A percentile compares a stretch with the other conserved stretches of the same genome.
phyloP scores from a whole-genome alignment of 2,329 filamentous ascomycete species.

The Emergomyces orientalis region DNA sequence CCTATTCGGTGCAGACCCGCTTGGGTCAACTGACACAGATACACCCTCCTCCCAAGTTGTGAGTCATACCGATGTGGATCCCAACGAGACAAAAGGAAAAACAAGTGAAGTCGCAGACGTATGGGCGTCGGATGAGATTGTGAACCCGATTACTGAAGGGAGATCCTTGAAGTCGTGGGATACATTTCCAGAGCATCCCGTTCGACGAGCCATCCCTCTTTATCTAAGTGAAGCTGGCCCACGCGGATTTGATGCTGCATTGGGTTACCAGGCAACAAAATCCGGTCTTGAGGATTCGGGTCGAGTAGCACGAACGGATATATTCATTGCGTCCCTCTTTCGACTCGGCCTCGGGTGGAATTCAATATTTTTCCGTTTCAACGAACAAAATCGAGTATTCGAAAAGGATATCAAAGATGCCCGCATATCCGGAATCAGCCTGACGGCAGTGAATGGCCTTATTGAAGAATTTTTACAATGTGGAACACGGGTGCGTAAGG shows the following conservation, averaged over 20 bases:
- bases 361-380: conserved; percentile 36
- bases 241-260: conserved; percentile 31
- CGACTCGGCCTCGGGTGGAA: conserved; percentile 37
- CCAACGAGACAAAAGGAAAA: conserved; percentile 17
- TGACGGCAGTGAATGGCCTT: conserved; percentile 30
- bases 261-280: conserved; percentile 22
- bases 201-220: conserved; percentile 27
- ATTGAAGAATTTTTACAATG: conserved; percentile 27
- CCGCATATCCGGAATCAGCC: conserved; percentile 44
- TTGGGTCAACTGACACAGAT: conserved; percentile 17
- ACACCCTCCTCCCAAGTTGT: conserved; percentile 18
- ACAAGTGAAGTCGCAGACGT: conserved; percentile 22
- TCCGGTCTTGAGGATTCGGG: conserved; percentile 20
- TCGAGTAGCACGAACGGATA: conserved; percentile 28
- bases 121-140: conserved; percentile 27
- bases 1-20: conserved; percentile 23
- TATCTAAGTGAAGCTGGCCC: conserved; percentile 39
- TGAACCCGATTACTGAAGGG: conserved; percentile 12
- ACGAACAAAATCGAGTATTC: conserved; percentile 28
- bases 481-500: conserved; percentile 29
- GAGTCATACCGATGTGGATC: conserved; percentile 17
- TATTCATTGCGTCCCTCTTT: conserved; percentile 34
- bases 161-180: conserved; percentile 34
- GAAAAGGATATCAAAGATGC: conserved; percentile 36
- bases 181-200: conserved; percentile 26